Percentiles rank a stretch among this genome's conserved stretches.
Evolutionary conservation across 106 monocot genomes (phyloP).

Genomic region (Platanthera zijinensis): DNA sequence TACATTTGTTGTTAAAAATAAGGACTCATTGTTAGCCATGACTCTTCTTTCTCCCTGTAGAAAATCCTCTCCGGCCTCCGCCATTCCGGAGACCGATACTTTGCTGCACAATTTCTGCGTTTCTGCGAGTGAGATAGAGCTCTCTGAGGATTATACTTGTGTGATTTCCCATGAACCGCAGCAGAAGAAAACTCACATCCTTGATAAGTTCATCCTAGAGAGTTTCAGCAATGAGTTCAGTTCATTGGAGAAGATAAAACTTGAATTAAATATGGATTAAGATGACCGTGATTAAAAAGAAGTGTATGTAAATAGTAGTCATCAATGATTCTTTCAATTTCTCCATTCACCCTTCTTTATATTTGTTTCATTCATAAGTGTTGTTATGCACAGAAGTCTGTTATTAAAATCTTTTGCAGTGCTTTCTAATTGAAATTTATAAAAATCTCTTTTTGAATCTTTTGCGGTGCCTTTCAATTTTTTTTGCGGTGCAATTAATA

Average conservation of each 20-base stretch:
- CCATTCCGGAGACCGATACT: background rate
- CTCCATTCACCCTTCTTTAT: background rate
- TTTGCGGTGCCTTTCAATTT: no score
- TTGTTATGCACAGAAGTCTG: no score
- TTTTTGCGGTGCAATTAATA: no score
- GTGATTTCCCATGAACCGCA: constrained; percentile 54
- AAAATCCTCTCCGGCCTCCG: constrained; percentile 9
- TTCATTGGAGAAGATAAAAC: background rate
- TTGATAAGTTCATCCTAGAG: constrained; percentile 50
- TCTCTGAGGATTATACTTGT: constrained; percentile 73
- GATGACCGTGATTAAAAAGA: background rate
- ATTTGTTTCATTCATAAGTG: background rate
- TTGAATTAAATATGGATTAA: no score
- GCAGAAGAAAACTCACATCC: constrained; percentile 54
- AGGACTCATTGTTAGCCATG: constrained; percentile 20
- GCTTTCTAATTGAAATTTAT: no score
- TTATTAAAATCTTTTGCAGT: no score
- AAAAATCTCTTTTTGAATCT: no score
- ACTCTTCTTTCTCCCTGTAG: constrained; percentile 30
- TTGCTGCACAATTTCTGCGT: background rate
- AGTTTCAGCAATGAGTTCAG: constrained; percentile 12
- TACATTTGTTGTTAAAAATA: constrained; percentile 50
- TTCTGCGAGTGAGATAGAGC: constrained; percentile 35
- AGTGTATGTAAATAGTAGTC: background rate
- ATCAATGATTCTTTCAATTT: background rate